Base-by-base conservation (phyloP, 352 stramenopile genomes). In the Phytophthora europaea region DNA sequence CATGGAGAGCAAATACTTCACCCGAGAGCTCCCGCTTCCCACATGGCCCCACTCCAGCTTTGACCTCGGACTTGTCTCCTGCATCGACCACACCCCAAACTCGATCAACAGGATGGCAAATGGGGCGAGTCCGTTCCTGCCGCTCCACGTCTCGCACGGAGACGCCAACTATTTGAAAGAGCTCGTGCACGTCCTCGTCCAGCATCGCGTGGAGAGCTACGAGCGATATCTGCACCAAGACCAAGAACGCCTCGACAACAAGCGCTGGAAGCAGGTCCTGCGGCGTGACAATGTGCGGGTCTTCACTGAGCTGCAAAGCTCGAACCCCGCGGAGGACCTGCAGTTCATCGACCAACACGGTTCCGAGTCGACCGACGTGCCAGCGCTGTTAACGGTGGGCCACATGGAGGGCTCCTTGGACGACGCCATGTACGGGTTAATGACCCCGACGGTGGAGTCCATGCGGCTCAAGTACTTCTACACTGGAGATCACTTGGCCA, bases 401-500 rank as follows among this genome's bases (percentile, higher is more conserved):
- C 61, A 64, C 22, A 64, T 85, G 33, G 65, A 78, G 3, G 74
- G 74, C 22, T 67, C 26, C 3, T 34, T 81, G 33, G 62, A 81
- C 52, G 80, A 89, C 66, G 69, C 83, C 51, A 71, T 89, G 63
- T 87, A 83, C 68, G 78, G 78, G 3, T 52, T 81, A n/a, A 59
- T 87, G 23, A 76, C 73, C 54, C 57, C 71, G 26, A 81, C 77
- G 47, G 65, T 72, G 18, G 70, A 58, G 13, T 65, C 71, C 16
- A 89, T 91, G 85, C 70, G 74, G 0, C 70, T 90, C 36, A 80
- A 79, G 63, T 73, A 78, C 15, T 77, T 83, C 12, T 86, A 89
- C 56, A 23, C 72, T 1, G 57, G 70, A 5, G 72, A 78, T 13
- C 65, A 84, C 22, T 68, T 88, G 2, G 51, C 71, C 18, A 81